phyloP scores from a whole-genome alignment of 345 rosid species.

The Excoecaria agallocha region DNA sequence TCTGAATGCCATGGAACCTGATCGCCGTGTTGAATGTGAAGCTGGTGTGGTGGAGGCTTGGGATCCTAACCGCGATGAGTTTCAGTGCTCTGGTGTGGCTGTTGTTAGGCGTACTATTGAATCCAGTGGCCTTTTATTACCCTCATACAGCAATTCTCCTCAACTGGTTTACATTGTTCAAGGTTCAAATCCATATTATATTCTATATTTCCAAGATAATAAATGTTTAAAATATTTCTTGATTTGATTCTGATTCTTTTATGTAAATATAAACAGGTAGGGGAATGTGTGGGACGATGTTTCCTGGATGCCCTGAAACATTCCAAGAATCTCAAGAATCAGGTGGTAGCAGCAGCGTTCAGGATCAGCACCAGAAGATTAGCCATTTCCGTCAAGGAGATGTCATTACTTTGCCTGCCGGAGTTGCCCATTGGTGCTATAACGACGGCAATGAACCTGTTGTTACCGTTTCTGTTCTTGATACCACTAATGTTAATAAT shows the following conservation, averaged over 20 bases:
- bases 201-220: too few relatives aligned
- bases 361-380: slow-evolving; percentile 60
- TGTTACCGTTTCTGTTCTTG: slow-evolving; percentile 35
- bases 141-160: slow-evolving; percentile 39
- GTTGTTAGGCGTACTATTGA: slow-evolving; percentile 39
- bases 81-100: slow-evolving; percentile 58
- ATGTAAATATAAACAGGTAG: slow-evolving; percentile 26
- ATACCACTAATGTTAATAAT: slow-evolving; percentile 39
- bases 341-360: slow-evolving; percentile 20
- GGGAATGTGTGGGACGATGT: slow-evolving; percentile 39
- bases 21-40: slow-evolving; percentile 39
- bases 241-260: too few relatives aligned
- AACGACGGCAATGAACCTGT: slow-evolving; percentile 53
- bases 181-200: slow-evolving; percentile 19
- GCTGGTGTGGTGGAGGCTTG: slow-evolving; percentile 55
- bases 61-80: slow-evolving; percentile 52
- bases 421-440: slow-evolving; percentile 53
- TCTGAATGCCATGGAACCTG: slow-evolving; percentile 50
- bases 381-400: slow-evolving; percentile 44
- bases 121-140: slow-evolving; percentile 58
- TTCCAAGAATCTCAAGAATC: slow-evolving; percentile 47
- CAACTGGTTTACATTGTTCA: slow-evolving; percentile 47
- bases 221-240: too few relatives aligned
- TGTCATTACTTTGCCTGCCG: slow-evolving; percentile 44
- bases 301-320: slow-evolving; percentile 73